phyloP scores from a whole-genome alignment of 306 rosid genomes.

The Malus domestica region ASM211411v1 NC_041797.1:3523501-3524000 shows the following conservation, averaged over 20 bases:
- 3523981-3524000: constrained; percentile 2
- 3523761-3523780: not conserved
- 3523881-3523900: constrained; percentile 90
- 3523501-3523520: constrained; percentile 93
- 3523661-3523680: constrained; percentile 83
- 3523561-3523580: constrained; percentile 7
- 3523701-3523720: constrained; percentile 70
- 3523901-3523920: constrained; percentile 48
- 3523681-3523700: constrained; percentile 81
- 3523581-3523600: not conserved
- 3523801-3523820: constrained; percentile 83
- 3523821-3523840: constrained; percentile 96
- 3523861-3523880: constrained; percentile 79
- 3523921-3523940: constrained; percentile 15
- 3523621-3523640: constrained; percentile 53
- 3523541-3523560: constrained; percentile 37
- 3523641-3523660: constrained; percentile 77
- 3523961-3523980: not conserved
- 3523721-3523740: constrained; percentile 6
- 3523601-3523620: constrained; percentile 6
- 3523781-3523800: constrained; percentile 11
- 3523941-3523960: not conserved
- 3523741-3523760: constrained; percentile 8
- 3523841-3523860: constrained; percentile 91
- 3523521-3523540: constrained; percentile 75